Evolutionary conservation across 768 basidiomycete genomes (phyloP).

Genomic region (Boletus pseudo-olivaceus): DNA sequence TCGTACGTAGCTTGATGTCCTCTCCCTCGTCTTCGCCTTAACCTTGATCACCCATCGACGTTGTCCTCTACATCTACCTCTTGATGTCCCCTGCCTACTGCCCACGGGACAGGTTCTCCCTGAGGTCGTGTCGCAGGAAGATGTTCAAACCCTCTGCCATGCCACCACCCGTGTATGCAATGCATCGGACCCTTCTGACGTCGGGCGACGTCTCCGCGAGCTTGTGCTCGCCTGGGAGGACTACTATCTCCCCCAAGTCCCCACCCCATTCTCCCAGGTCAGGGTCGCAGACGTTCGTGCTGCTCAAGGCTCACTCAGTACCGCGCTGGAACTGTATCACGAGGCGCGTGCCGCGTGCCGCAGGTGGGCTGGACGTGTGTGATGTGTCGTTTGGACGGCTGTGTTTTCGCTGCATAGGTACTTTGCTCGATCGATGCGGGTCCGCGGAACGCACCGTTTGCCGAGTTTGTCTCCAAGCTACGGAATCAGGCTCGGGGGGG

Average conservation of each 20-base stretch:
- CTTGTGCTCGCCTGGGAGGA: conserved; percentile 31
- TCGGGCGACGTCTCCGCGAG: conserved; percentile 24
- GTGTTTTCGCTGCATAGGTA: conserved; percentile 13
- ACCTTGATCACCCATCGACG: conserved; percentile 1
- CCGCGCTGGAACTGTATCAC: conserved; percentile 27
- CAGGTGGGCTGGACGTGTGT: background rate
- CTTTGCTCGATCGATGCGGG: conserved; percentile 18
- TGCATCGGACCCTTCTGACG: conserved; percentile 13
- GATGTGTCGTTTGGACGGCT: background rate
- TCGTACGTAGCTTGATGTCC: conserved; percentile 16
- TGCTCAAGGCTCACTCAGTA: conserved; percentile 28
- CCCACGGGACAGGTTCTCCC: conserved; percentile 19
- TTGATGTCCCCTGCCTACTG: no score
- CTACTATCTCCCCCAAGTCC: conserved; percentile 31
- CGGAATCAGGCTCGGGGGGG: conserved; percentile 23
- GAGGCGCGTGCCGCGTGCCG: conserved; percentile 19
- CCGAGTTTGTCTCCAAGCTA: conserved; percentile 24
- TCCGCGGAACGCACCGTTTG: conserved; percentile 18
- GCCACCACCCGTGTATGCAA: conserved; percentile 11
- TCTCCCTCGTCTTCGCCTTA: background rate
- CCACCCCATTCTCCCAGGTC: conserved; percentile 31
- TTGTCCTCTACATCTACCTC: background rate
- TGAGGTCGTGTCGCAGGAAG: conserved; percentile 18
- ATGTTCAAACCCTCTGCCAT: conserved; percentile 20
- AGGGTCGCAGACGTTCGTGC: conserved; percentile 33